These are phyloP conservation scores for Rostrohypoxylon terebratum DNA, from an alignment of 495 filamentous ascomycete genomes.

Conservation along the genomic window DNA sequence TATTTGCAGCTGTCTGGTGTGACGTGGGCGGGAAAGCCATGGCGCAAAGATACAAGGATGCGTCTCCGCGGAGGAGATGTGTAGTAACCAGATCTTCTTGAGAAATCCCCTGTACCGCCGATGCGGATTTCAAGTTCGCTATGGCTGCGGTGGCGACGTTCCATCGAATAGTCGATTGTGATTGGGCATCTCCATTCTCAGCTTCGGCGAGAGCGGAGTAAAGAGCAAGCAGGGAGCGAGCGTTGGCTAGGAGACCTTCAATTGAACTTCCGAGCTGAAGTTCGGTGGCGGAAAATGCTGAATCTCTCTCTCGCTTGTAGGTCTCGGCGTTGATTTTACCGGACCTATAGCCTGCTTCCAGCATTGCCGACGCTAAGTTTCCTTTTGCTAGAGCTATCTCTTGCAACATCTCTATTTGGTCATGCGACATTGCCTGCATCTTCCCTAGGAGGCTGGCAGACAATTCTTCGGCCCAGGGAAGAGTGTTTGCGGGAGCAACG, in stretches of 20 bases:
- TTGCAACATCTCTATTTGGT: slow-evolving; percentile 58
- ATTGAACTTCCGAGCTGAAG: slow-evolving; percentile 56
- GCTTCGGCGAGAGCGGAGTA: slow-evolving; percentile 53
- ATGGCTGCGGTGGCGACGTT: slow-evolving; percentile 65
- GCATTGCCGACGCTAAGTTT: slow-evolving; percentile 62
- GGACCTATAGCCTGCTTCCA: slow-evolving; percentile 65
- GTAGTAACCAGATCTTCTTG: slow-evolving; percentile 66
- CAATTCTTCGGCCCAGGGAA: slow-evolving; percentile 68
- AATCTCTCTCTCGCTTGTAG: slow-evolving; percentile 63
- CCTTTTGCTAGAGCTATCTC: slow-evolving; percentile 67
- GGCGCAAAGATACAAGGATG: slow-evolving; percentile 66
- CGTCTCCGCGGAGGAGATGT: slow-evolving; percentile 69
- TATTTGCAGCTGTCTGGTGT: slow-evolving; percentile 61
- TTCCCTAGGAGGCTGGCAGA: slow-evolving; percentile 60
- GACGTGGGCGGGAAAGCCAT: slow-evolving; percentile 63
- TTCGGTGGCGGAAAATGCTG: slow-evolving; percentile 55
- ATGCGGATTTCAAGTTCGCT: slow-evolving; percentile 63
- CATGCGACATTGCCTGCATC: slow-evolving; percentile 60
- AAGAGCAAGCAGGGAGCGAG: slow-evolving; percentile 68
- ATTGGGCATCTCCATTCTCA: slow-evolving; percentile 32
- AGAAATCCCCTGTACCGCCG: slow-evolving; percentile 53
- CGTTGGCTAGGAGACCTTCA: slow-evolving; percentile 65
- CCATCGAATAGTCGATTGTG: slow-evolving; percentile 58
- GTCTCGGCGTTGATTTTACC: slow-evolving; percentile 60
- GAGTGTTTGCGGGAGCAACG: slow-evolving; percentile 36